Evolutionary conservation across 768 basidiomycete species (phyloP), one percentile per base, ranked within the genome.

Genomic region (Mycena alexandri): DNA sequence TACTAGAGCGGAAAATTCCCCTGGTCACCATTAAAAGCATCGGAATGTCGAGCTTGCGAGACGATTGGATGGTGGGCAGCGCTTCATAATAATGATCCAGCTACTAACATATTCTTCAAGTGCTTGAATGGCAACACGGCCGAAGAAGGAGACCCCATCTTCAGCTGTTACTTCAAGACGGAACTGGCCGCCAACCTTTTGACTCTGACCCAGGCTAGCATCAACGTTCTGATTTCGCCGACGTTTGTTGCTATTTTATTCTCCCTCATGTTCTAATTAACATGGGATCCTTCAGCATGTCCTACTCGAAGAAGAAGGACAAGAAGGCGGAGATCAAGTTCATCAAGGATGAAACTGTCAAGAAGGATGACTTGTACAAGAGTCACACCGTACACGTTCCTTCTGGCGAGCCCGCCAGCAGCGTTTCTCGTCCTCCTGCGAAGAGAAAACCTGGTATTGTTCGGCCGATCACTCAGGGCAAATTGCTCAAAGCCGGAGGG

Each of bases 271-370:
- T 29, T 29, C 29, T 10, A 38, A 41, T 55, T 61, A 25, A 56
- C 19, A 17, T 42, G 47, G 10, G 13, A 17, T 67, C 52, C 33
- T 55, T 0, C 61, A 98, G 94, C 10, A 80, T 98, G 66, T 89
- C 93, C 63, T 99, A 98, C 77, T 84, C 85, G 46, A 99, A 99
- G 86, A 99, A 99, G 87, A 99, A 95, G 80, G 96, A 96, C 70
- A 99, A 99, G 82, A 89, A 89, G 75, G 89, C 92, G 5, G 84
- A 88, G 59, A 94, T 99, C 79, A 92, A 92, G 77, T 92, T 94
- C 68, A 78, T 91, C 73, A 97, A 93, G 83, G 96, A 98, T 75
- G 96, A 99, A 79, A 89, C 90, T 10, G 81, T 97, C 21, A 80
- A 76, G 13, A 88, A 87, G 62, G 90, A 92, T 66, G 98, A 95